A percentile compares a stretch with the other conserved stretches of the same genome.
Evolutionary conservation across 805 yeast species (phyloP).

Genomic region (Wickerhamiella lipophila): DNA sequence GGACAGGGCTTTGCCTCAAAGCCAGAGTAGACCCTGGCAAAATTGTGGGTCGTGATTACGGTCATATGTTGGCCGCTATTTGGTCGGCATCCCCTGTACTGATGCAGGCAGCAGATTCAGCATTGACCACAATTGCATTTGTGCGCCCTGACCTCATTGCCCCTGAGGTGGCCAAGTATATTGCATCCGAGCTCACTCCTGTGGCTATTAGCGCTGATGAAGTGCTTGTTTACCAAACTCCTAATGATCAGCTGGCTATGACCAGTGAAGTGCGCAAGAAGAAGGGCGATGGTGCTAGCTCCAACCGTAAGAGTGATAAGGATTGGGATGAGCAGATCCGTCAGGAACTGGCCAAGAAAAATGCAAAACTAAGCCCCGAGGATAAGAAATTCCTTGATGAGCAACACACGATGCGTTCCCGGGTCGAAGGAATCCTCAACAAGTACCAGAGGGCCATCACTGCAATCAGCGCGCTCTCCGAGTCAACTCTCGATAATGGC

Average conservation of each 20-base stretch:
- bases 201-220: conserved; percentile 36
- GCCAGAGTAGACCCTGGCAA: conserved; percentile 52
- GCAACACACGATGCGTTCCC: conserved; percentile 45
- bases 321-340: conserved; percentile 77
- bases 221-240: conserved; percentile 51
- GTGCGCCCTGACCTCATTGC: conserved; percentile 46
- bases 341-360: conserved; percentile 53
- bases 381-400: conserved; percentile 54
- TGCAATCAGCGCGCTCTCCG: conserved; percentile 42
- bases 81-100: conserved; percentile 23
- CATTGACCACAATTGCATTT: conserved; percentile 36
- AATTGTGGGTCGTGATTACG: conserved; percentile 31
- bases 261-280: conserved; percentile 50
- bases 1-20: conserved; percentile 65
- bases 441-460: conserved; percentile 39
- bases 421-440: conserved; percentile 32
- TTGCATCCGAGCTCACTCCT: conserved; percentile 35
- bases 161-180: conserved; percentile 36
- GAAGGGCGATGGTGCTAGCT: conserved; percentile 21
- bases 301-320: background rate
- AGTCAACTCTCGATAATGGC: conserved; percentile 53
- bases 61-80: conserved; percentile 21
- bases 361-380: conserved; percentile 50
- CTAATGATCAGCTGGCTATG: conserved; percentile 45
- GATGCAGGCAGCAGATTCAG: conserved; percentile 19